These are phyloP conservation scores for Castanospermum australe DNA, from an alignment of 306 rosid species.

Conservation along the genomic window DNA sequence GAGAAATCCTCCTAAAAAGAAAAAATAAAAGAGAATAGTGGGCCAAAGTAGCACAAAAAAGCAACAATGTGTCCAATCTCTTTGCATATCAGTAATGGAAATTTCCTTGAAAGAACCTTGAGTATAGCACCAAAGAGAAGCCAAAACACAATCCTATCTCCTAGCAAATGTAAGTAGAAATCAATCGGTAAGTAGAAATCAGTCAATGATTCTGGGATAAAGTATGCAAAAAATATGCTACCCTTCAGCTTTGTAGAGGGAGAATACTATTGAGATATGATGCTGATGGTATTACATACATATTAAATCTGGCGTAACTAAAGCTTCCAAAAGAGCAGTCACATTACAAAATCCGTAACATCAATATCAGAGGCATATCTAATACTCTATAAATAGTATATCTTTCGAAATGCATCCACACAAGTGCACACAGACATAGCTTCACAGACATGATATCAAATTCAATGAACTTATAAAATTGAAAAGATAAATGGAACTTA, in stretches of 20 bases:
- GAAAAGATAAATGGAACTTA: slow-evolving; percentile 49
- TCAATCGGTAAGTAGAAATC: background rate
- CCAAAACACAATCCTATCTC: too few species aligned
- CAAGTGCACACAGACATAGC: background rate
- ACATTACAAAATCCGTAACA: slow-evolving; percentile 3
- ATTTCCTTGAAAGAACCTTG: too few species aligned
- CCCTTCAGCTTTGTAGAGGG: background rate
- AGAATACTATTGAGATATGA: background rate
- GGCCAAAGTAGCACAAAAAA: too few species aligned
- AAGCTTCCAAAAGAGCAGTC: slow-evolving; percentile 7
- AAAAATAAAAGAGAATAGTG: too few species aligned
- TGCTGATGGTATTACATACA: background rate
- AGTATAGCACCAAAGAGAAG: too few species aligned
- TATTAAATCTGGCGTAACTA: slow-evolving; percentile 8
- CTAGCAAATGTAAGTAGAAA: too few species aligned
- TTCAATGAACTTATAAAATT: slow-evolving; percentile 8
- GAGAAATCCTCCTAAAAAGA: too few species aligned
- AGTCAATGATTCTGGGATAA: background rate
- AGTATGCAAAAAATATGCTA: background rate
- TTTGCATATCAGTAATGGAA: too few species aligned
- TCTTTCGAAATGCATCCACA: slow-evolving; percentile 4
- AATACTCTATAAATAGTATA: background rate
- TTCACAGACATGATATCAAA: slow-evolving; percentile 23
- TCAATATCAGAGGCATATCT: background rate
- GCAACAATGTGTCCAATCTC: too few species aligned